Base-by-base conservation (phyloP, 139 green algal genomes). In the Edaphochlamys debaryana region DNA sequence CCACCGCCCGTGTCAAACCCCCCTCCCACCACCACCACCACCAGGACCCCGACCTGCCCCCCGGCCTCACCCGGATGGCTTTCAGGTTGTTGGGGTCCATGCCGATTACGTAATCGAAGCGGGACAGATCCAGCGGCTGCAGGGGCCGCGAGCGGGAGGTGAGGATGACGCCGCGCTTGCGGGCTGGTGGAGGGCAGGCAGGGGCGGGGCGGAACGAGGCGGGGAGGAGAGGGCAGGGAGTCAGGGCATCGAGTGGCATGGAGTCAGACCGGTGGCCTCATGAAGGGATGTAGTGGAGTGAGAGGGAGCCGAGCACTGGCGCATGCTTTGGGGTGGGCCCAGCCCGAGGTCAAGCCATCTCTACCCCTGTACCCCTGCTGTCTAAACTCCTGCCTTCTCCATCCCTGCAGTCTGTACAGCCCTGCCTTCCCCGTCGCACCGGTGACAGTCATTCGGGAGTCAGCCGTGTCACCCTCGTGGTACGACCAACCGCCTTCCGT, bases 41-140 rank as follows among this genome's bases (percentile, higher is more conserved):
- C 7, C 50, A n/a, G 15, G 41, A 9, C 17, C 3, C 29, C 2
- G 38, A 60, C 9, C n/a, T 19, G 36, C 41, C 32, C 48, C 73
- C 29, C 9, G 30, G 36, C 27, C 70, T 32, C 40, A 87, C 83
- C 71, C 84, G 52, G 29, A 96, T 94, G 34, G 92, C 93, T 0
- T 67, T 50, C 11, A 93, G 66, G 89, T 99, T 99, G 22, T 89
- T 86, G 27, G 71, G 75, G 64, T 99, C 96, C 96, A 99, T 99
- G 34, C 93, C 93, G 15, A 99, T 82, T 29, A 99, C 94, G 86
- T 95, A 92, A 69, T 99, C 92, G 87, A 97, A 99, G 22, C 87
- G 82, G 0, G 25, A 52, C 20, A 99, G 80, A 87, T 99, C 96
- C n/a, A 89, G 67, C 19, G 95, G 95, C 48, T 77, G 70, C 41